Evolutionary conservation across 2,329 filamentous ascomycete species (phyloP).

Genomic region (Fusarium solani-melongenae): DNA sequence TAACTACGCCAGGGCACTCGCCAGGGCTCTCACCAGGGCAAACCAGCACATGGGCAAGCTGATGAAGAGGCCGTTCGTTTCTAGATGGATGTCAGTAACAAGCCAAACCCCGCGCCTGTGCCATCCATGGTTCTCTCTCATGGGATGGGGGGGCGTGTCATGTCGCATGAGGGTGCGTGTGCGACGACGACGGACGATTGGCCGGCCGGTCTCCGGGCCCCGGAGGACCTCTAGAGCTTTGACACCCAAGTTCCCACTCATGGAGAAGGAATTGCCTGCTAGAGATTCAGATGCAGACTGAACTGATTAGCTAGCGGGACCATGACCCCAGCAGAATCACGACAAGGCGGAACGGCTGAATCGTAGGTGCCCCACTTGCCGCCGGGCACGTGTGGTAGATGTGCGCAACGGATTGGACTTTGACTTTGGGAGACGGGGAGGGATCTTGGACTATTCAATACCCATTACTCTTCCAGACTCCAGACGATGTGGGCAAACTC

Average conservation of each 20-base stretch:
- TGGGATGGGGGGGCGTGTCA: not conserved
- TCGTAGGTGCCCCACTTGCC: constrained; percentile 26
- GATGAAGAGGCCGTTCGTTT: constrained; percentile 24
- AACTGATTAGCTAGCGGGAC: constrained; percentile 16
- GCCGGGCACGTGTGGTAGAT: constrained; percentile 30
- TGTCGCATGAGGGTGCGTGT: constrained; percentile 24
- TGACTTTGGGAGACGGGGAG: not conserved
- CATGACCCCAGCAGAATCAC: not conserved
- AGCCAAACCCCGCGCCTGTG: not conserved
- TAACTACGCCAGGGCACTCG: constrained; percentile 2
- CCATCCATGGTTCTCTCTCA: not conserved
- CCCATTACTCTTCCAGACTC: not conserved
- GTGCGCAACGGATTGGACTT: constrained; percentile 33
- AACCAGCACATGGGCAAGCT: constrained; percentile 23
- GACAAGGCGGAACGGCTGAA: constrained; percentile 11
- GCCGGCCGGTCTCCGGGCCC: constrained; percentile 10
- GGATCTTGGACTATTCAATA: not conserved
- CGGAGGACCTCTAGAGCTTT: not conserved
- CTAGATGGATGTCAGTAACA: not conserved
- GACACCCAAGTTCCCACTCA: not conserved
- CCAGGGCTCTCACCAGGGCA: constrained; percentile 30
- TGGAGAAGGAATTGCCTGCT: not conserved
- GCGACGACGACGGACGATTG: constrained; percentile 23
- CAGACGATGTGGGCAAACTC: not conserved
- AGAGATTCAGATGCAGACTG: not conserved